Evolutionary conservation across 2,329 filamentous ascomycete species (phyloP), one percentile per base, ranked within the genome.

Genomic region (Dactylellina cionopaga): DNA sequence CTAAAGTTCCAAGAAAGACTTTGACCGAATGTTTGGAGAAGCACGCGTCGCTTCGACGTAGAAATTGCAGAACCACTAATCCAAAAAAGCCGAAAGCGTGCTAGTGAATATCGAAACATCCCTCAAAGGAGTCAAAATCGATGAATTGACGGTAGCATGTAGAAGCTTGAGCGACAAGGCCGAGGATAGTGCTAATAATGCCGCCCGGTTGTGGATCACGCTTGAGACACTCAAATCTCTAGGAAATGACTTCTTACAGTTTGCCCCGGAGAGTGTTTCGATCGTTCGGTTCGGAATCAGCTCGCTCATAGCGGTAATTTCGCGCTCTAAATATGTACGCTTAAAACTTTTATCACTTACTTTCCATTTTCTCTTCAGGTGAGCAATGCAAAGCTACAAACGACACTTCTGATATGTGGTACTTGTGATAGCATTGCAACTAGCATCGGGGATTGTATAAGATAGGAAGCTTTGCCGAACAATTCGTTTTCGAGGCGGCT

Each of bases 271-370:
- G 24, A 63, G 58, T 39, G 58, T 63, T 10, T 63, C 58, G 9
- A 63, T 63, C 15, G 46, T 63, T 35, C 54, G 58, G 58, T 63
- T 51, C 33, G 58, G 44, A 2, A 44, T 63, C 15, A 44, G 58
- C 10, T 52, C 58, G 5, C 19, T 63, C 2, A 54, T 63, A 56
- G 25, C 31, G 3, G 51, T 56, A 56, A n/a, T n/a, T n/a, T n/a
- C n/a, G n/a, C n/a, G n/a, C n/a, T n/a, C n/a, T n/a, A n/a, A n/a
- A n/a, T n/a, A n/a, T n/a, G n/a, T n/a, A n/a, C n/a, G n/a, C n/a
- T n/a, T n/a, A n/a, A n/a, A n/a, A n/a, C n/a, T n/a, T n/a, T n/a
- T n/a, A n/a, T n/a, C n/a, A n/a, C n/a, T n/a, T n/a, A n/a, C n/a
- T n/a, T n/a, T n/a, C n/a, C n/a, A n/a, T n/a, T n/a, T n/a, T n/a